phyloP scores from a whole-genome alignment of 1,284 basidiomycete genomes.

The Leccinum fuscescens region DNA sequence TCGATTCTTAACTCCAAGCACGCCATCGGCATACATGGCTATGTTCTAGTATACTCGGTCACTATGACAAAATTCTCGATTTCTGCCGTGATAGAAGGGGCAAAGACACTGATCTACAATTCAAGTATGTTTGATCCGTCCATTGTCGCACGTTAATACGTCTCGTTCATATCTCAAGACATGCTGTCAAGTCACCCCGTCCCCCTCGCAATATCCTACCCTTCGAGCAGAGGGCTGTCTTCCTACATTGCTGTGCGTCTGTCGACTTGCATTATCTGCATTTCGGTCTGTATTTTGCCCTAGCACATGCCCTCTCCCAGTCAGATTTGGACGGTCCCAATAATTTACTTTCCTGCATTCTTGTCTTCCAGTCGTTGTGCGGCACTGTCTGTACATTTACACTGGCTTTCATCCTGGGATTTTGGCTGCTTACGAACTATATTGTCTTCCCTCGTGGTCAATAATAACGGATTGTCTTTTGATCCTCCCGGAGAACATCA shows the following conservation, averaged over 20 bases:
- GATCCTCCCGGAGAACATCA: neutral
- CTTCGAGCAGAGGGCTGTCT: constrained; percentile 15
- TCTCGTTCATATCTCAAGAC: constrained; percentile 11
- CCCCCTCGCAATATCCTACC: constrained; percentile 30
- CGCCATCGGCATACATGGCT: constrained; percentile 82
- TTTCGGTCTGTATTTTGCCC: constrained; percentile 28
- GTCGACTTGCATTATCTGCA: constrained; percentile 39
- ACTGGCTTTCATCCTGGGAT: constrained; percentile 25
- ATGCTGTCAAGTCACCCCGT: constrained; percentile 27
- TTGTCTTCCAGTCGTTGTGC: constrained; percentile 21
- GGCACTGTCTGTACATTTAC: constrained; percentile 34
- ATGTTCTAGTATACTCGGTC: constrained; percentile 93
- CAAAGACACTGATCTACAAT: constrained; percentile 83
- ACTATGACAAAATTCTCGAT: constrained; percentile 97
- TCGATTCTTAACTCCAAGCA: constrained; percentile 82
- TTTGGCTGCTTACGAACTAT: constrained; percentile 30
- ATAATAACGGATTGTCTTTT: constrained; percentile 24
- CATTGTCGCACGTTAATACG: constrained; percentile 12
- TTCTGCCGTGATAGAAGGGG: constrained; percentile 94
- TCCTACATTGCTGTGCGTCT: constrained; percentile 32
- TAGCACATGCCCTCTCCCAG: constrained; percentile 19
- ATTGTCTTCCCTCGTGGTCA: constrained; percentile 40
- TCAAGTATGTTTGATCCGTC: constrained; percentile 49
- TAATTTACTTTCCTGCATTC: constrained; percentile 30
- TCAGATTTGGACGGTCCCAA: constrained; percentile 32